Percentiles rank a stretch among this genome's conserved stretches.
These are phyloP conservation scores for Penicillium parvum DNA, from an alignment of 495 filamentous ascomycete genomes.

Conservation along the genomic window DNA sequence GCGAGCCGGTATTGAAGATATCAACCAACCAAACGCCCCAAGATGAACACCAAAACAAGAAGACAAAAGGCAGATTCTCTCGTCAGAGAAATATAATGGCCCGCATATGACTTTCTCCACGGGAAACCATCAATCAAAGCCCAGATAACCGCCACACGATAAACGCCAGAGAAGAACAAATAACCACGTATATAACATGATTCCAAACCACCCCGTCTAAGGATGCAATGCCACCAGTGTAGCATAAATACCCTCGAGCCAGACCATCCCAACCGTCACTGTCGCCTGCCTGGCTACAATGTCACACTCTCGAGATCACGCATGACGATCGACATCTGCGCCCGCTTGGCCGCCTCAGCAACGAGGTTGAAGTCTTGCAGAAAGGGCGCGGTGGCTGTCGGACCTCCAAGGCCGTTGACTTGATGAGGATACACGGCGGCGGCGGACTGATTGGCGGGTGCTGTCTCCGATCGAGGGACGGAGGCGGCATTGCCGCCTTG, in stretches of 20 bases:
- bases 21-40: constrained; percentile 5
- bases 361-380: constrained; percentile 78
- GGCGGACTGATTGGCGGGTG: constrained; percentile 13
- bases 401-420: constrained; percentile 38
- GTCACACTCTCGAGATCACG: constrained; percentile 65
- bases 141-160: constrained; percentile 1
- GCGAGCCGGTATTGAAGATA: neutral
- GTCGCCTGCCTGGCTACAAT: constrained; percentile 22
- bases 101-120: neutral
- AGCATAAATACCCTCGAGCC: constrained; percentile 7
- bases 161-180: constrained; percentile 5
- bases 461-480: constrained; percentile 11
- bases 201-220: constrained; percentile 12
- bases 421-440: constrained; percentile 28
- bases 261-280: constrained; percentile 4
- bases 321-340: constrained; percentile 82
- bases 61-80: too few species aligned
- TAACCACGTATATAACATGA: constrained; percentile 5
- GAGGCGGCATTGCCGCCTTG: constrained; percentile 7
- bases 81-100: too few species aligned
- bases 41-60: constrained; percentile 11
- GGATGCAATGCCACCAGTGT: neutral
- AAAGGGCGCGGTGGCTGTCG: constrained; percentile 55
- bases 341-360: constrained; percentile 91
- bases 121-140: neutral